Conservation (phyloP, 306 rosid genomes). For the Cajanus cajan region DNA sequence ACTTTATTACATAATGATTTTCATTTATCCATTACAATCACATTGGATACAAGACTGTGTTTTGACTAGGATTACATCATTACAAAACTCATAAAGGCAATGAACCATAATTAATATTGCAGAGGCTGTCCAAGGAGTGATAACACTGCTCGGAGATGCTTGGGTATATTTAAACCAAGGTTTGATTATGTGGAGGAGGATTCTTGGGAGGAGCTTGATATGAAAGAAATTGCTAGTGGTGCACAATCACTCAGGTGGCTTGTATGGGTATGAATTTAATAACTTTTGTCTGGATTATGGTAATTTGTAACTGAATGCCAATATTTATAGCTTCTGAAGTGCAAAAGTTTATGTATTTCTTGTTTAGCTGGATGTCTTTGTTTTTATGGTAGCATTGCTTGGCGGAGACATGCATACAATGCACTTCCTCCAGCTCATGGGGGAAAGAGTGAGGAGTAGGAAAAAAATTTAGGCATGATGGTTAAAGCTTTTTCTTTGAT, state of each 20-base stretch:
- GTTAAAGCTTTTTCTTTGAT: not conserved
- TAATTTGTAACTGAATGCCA: constrained; percentile 13
- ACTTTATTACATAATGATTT: not conserved
- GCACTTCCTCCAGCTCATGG: not conserved
- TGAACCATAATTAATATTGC: constrained; percentile 71
- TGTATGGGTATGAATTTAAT: constrained; percentile 62
- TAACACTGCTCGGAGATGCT: constrained; percentile 69
- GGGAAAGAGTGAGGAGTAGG: not conserved
- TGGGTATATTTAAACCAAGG: constrained; percentile 75
- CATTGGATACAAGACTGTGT: constrained; percentile 19
- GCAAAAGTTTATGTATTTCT: not conserved
- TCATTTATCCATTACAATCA: not conserved
- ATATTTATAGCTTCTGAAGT: not conserved
- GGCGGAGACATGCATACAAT: not conserved
- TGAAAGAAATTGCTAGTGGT: constrained; percentile 63
- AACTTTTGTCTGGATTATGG: constrained; percentile 13
- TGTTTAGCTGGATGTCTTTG: not conserved
- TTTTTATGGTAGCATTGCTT: not conserved
- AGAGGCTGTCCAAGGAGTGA: constrained; percentile 91
- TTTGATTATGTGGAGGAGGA: constrained; percentile 71
- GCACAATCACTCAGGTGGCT: constrained; percentile 84
- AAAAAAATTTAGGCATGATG: not conserved
- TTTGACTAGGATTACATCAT: constrained; percentile 44
- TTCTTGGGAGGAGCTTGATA: constrained; percentile 91
- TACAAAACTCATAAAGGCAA: constrained; percentile 60